Conservation (phyloP, 192 early-diverging fungal genomes). For the Diversispora epigaea region DNA sequence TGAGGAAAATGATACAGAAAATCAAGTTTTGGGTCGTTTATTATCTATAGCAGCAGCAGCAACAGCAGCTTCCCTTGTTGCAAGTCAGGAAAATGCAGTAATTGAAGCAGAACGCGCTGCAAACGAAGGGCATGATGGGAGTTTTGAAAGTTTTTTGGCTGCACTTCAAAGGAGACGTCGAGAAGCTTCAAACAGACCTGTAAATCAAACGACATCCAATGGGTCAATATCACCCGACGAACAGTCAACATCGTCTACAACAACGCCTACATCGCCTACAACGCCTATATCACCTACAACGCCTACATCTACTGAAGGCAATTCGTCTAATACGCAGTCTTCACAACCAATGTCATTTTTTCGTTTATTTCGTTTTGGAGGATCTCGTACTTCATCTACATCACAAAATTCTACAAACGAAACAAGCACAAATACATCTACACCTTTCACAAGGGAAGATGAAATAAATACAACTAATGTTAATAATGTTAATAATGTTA, state of each 20-base stretch:
- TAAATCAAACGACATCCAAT: not conserved
- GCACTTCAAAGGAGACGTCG: conserved; percentile 19
- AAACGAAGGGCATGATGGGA: conserved; percentile 18
- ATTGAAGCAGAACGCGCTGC: conserved; percentile 24
- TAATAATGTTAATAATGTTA: too few species aligned
- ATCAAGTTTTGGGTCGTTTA: not conserved
- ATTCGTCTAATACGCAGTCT: conserved; percentile 5
- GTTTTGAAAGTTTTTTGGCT: conserved; percentile 26
- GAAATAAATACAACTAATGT: not conserved
- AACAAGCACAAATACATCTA: not conserved
- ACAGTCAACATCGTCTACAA: not conserved
- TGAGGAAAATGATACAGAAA: conserved; percentile 7
- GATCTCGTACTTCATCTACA: conserved; percentile 7
- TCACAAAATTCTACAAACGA: not conserved
- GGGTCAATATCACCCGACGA: conserved; percentile 1
- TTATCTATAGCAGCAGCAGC: conserved; percentile 17
- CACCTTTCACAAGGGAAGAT: not conserved
- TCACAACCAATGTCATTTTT: conserved; percentile 17
- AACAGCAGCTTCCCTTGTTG: conserved; percentile 20
- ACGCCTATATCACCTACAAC: not conserved
- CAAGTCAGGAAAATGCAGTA: conserved; percentile 25
- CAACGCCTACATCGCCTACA: not conserved
- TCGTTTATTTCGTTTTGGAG: conserved; percentile 23
- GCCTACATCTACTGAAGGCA: not conserved
- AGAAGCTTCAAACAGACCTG: conserved; percentile 5